Conservation (phyloP, 306 rosid species). For the Castanea sativa region DNA sequence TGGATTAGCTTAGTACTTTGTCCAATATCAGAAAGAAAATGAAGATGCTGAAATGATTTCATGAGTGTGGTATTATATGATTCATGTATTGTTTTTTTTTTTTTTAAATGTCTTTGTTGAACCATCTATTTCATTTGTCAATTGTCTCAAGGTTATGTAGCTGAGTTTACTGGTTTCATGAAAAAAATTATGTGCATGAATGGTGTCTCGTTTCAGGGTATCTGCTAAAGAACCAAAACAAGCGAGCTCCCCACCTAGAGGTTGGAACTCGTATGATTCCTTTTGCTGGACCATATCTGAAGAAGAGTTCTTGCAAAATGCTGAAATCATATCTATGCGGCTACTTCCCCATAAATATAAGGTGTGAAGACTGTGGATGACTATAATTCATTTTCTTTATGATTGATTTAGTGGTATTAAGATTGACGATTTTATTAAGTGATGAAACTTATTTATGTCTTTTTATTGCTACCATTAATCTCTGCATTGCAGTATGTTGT, state of each 20-base stretch:
- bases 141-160: no score
- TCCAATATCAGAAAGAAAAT: no score
- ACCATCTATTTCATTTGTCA: no score
- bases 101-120: no score
- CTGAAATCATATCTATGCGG: conserved; percentile 48
- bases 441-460: not conserved
- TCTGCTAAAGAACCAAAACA: conserved; percentile 35
- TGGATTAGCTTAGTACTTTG: no score
- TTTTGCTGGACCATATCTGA: conserved; percentile 87
- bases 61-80: not conserved
- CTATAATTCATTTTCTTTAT: not conserved
- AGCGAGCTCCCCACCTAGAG: conserved; percentile 84
- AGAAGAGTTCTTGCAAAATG: conserved; percentile 63
- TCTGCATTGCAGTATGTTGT: conserved; percentile 71
- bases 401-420: not conserved
- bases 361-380: conserved; percentile 41
- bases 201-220: conserved; percentile 45
- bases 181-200: not conserved
- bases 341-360: conserved; percentile 67
- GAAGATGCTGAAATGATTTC: not conserved
- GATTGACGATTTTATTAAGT: not conserved
- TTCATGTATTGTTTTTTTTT: no score
- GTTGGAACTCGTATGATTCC: conserved; percentile 99
- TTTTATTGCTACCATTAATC: not conserved
- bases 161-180: not conserved